phyloP scores from a whole-genome alignment of 345 rosid genomes.

The Murraya koenigii region DNA sequence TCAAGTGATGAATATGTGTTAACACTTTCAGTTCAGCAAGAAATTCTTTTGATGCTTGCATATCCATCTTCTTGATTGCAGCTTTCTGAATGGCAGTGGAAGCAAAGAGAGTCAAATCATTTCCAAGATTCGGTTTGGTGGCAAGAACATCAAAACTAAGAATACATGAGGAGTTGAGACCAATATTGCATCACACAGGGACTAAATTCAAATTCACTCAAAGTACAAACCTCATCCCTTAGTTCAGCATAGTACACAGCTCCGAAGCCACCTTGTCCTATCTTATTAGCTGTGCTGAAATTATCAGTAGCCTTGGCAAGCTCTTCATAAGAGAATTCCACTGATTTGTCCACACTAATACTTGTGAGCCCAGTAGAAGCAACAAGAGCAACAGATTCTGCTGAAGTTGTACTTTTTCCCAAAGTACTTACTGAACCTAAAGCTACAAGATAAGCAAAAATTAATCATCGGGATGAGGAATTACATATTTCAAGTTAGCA shows the following conservation, averaged over 20 bases:
- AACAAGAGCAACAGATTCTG: constrained; percentile 21
- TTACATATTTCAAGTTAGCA: background rate
- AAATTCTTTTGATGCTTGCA: constrained; percentile 92
- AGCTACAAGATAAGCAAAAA: background rate
- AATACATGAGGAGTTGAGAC: background rate
- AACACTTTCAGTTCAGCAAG: constrained; percentile 85
- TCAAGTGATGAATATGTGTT: constrained; percentile 89
- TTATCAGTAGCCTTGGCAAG: constrained; percentile 79
- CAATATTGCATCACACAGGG: background rate
- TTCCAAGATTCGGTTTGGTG: background rate
- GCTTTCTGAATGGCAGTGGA: constrained; percentile 59
- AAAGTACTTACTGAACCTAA: constrained; percentile 16
- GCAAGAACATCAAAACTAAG: background rate
- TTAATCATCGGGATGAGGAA: background rate
- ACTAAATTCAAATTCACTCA: background rate
- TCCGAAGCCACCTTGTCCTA: constrained; percentile 95
- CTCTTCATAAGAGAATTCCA: constrained; percentile 86
- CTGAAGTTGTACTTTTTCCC: constrained; percentile 21
- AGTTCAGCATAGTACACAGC: constrained; percentile 83
- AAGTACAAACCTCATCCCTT: constrained; percentile 77
- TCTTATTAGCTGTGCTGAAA: constrained; percentile 79
- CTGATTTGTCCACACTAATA: constrained; percentile 78
- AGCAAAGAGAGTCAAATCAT: constrained; percentile 30
- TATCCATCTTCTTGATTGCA: constrained; percentile 98
- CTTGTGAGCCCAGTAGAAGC: constrained; percentile 33